Evolutionary conservation across 2,329 filamentous ascomycete genomes (phyloP).

Genomic region (Cladophialophora carrionii): DNA sequence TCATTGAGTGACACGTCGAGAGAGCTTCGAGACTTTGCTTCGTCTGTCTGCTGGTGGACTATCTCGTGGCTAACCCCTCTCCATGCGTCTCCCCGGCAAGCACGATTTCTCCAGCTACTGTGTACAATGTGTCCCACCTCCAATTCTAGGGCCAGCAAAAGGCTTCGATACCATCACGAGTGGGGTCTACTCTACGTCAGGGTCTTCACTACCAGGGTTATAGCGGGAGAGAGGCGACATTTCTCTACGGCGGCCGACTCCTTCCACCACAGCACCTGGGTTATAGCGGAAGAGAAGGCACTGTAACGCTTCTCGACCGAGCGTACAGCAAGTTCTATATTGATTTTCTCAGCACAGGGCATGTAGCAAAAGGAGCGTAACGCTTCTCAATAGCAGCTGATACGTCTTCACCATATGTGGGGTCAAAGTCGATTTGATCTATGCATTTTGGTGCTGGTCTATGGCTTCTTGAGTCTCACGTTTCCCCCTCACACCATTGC

Average conservation of each 20-base stretch:
- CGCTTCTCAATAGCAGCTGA: no score
- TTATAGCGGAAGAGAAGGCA: constrained; percentile 1
- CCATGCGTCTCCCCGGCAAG: no score
- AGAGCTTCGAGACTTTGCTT: background rate
- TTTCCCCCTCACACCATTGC: no score
- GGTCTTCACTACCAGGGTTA: background rate
- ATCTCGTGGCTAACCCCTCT: no score
- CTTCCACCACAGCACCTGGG: background rate
- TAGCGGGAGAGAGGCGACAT: background rate
- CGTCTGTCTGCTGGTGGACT: background rate
- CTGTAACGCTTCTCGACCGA: background rate
- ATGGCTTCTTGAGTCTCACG: no score
- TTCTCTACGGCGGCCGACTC: background rate
- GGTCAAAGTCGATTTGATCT: no score
- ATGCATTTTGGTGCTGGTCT: no score
- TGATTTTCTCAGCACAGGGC: no score
- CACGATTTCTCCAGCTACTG: background rate
- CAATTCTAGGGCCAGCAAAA: background rate
- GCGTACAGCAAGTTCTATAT: no score
- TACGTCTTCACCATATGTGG: no score
- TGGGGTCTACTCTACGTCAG: background rate
- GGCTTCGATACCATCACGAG: background rate
- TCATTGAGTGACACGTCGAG: background rate
- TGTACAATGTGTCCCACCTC: background rate
- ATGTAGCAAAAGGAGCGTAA: no score